Conservation (phyloP, 176 grass and related monocot genomes). For the Triticum monococcum region DNA sequence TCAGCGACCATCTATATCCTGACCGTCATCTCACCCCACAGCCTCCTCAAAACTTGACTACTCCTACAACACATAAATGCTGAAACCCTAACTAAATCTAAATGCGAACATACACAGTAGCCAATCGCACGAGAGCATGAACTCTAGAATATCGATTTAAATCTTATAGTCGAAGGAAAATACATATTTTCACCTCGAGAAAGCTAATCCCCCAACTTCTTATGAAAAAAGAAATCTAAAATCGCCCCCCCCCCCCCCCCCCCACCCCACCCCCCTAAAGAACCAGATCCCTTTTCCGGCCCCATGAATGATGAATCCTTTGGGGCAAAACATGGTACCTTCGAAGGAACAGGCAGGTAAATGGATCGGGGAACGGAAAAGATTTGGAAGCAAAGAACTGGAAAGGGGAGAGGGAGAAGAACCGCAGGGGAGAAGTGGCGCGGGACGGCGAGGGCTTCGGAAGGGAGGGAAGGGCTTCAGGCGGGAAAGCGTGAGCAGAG, state of each 20-base stretch:
- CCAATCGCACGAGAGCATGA: background rate
- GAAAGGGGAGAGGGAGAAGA: background rate
- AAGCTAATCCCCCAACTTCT: background rate
- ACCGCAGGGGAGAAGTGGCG: background rate
- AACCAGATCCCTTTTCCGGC: background rate
- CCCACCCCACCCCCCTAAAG: no score
- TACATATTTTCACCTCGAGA: background rate
- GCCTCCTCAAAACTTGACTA: background rate
- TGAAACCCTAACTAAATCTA: constrained; percentile 14
- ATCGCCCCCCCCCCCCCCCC: no score
- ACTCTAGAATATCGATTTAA: background rate
- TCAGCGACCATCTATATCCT: background rate
- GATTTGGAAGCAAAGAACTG: background rate
- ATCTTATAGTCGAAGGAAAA: background rate
- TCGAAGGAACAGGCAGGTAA: no score
- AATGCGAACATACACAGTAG: background rate
- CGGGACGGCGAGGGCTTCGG: background rate
- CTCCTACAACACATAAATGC: background rate
- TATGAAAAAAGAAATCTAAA: background rate
- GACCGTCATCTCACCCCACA: background rate
- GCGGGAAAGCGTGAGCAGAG: background rate
- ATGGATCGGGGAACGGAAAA: background rate
- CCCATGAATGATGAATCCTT: background rate
- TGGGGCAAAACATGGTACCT: background rate
- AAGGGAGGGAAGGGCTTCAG: background rate